Evolutionary conservation across 129 eudicot species (phyloP).

Genomic region (Mikania micrantha): DNA sequence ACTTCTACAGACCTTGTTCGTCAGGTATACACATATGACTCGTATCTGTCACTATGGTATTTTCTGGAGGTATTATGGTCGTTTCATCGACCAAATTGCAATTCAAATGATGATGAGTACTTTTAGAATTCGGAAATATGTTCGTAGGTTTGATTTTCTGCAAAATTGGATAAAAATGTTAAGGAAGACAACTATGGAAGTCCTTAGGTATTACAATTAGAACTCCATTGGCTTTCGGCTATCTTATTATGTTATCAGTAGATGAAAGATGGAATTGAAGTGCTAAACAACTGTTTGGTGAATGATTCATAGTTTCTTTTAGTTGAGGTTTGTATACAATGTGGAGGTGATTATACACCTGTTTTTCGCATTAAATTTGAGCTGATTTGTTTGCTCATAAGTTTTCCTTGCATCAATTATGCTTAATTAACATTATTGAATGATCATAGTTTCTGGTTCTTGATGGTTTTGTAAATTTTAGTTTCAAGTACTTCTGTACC

Average conservation of each 20-base stretch:
- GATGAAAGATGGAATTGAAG: background rate
- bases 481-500: slow-evolving; percentile 5
- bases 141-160: background rate
- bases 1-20: slow-evolving; percentile 85
- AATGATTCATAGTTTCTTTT: background rate
- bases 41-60: background rate
- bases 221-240: background rate
- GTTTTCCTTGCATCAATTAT: background rate
- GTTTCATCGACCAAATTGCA: background rate
- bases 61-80: background rate
- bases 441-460: background rate
- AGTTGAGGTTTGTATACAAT: background rate
- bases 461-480: background rate
- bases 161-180: background rate
- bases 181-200: background rate
- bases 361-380: background rate
- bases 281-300: slow-evolving; percentile 4
- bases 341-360: background rate
- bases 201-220: background rate
- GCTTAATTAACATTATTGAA: background rate
- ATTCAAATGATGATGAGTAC: slow-evolving; percentile 7
- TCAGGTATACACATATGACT: slow-evolving; percentile 33
- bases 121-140: background rate
- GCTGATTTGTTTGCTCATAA: slow-evolving; percentile 11
- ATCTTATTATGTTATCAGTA: background rate